Conservation (phyloP, 139 green algal species). For the Auxenochlorella pyrenoidosa region DNA sequence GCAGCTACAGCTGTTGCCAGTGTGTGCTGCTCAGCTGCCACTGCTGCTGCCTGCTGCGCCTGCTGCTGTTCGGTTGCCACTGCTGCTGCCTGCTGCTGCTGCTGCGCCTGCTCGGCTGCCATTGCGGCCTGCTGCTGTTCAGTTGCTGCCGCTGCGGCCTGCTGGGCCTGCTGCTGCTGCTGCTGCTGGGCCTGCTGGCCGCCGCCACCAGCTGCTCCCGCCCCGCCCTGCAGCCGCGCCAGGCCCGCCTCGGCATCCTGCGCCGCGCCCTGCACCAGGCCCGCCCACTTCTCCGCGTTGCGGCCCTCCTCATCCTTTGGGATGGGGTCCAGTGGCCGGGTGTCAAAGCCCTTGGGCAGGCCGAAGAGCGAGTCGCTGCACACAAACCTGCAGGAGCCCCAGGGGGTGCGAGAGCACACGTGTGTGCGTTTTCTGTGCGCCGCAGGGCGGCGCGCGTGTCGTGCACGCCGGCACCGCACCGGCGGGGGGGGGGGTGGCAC, state of each 20-base stretch:
- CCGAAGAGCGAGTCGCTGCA: not conserved
- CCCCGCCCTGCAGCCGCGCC: not conserved
- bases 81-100: not conserved
- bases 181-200: too few species aligned
- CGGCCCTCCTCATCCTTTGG: not conserved
- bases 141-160: not conserved
- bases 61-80: not conserved
- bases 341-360: slow-evolving; percentile 30
- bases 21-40: not conserved
- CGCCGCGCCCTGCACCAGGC: not conserved
- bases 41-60: not conserved
- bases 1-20: not conserved
- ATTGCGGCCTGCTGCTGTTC: not conserved
- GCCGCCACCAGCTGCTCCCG: not conserved
- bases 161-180: not conserved
- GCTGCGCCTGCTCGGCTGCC: not conserved
- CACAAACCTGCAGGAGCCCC: slow-evolving; percentile 11
- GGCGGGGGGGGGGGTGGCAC: too few species aligned
- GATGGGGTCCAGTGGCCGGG: not conserved
- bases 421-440: not conserved
- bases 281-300: not conserved
- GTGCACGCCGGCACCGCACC: too few species aligned
- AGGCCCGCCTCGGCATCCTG: not conserved
- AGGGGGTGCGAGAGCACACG: not conserved
- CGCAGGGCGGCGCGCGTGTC: not conserved